A percentile compares a stretch with the other conserved stretches of the same genome.
Conservation (phyloP, 495 filamentous ascomycete species). For the Copromyces sp. region DNA sequence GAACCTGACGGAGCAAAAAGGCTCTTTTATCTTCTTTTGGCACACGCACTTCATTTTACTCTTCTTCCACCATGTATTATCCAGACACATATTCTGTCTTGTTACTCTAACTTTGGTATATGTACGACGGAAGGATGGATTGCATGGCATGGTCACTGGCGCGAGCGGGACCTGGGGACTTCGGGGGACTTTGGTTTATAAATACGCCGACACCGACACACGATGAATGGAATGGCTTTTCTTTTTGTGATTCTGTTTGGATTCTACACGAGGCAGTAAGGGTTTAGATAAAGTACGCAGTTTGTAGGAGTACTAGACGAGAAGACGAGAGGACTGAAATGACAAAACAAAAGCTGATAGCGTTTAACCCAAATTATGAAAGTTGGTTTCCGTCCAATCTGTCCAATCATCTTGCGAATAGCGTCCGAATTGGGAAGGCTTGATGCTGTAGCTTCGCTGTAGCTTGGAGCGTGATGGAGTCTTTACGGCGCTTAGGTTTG, state of each 20-base stretch:
- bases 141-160: not conserved
- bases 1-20: not conserved
- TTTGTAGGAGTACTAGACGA: not conserved
- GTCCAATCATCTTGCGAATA: not conserved
- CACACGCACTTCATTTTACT: not conserved
- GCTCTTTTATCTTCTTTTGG: not conserved
- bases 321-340: not conserved
- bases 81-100: not conserved
- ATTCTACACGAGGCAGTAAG: not conserved
- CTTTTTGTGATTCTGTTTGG: not conserved
- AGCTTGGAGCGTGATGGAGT: not conserved
- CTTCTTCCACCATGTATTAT: not conserved
- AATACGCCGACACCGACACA: not conserved
- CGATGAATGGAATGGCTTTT: not conserved
- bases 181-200: not conserved
- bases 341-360: not conserved
- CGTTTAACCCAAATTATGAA: not conserved
- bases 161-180: not conserved
- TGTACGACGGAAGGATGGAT: not conserved
- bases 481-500: not conserved
- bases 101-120: not conserved
- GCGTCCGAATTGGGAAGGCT: not conserved
- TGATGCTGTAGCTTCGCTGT: not conserved
- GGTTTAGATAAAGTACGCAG: not conserved
- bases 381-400: not conserved